Base-by-base conservation (phyloP, 148 eudicot genomes). In the Rhododendron molle region DNA sequence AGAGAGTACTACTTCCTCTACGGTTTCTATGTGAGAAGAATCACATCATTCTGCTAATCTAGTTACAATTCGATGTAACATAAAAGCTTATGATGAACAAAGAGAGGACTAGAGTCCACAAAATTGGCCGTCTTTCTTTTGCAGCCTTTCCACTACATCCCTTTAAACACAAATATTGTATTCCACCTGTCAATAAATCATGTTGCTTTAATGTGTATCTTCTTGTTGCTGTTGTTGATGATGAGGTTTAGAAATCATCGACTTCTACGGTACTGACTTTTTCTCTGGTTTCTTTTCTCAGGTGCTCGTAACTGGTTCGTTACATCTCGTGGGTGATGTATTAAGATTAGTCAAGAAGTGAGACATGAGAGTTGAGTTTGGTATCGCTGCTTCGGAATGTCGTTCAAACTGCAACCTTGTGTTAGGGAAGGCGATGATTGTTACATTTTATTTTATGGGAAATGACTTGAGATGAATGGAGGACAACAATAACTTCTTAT, bases 221-320 rank as follows among this genome's bases (percentile, higher is more conserved):
- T 71, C 18, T 71, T 30, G 7, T 71, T 30, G 76, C 15, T 40
- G 69, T 6, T 60, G 28, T 7, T 23, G 69, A 15, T 20, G 50
- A 40, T 32, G 34, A 65, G 36, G 23, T 2, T 65, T 15, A 4
- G 15, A 69, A 15, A 26, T 28, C 20, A 16, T 44, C 11, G 0
- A 44, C 21, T 26, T 72, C 50, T 32, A 40, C 65, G 50, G 67
- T 32, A 23, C 77, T 81, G 34, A 81, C 28, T 40, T 72, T 23
- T 56, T 40, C 34, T 32, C 80, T 71, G 65, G 56, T 86, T 62
- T 85, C 49, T 44, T 84, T 58, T 36, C 38, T 86, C 90, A 95
- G 99, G 99, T 96, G 85, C 93, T 96, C 38, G 99, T 95, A 36
- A 92, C 97, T 9, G 99, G 98, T 76, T 96, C 99, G 52, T 86